phyloP scores from a whole-genome alignment of 2,329 filamentous ascomycete species.

The Aspergillus sp. region DNA sequence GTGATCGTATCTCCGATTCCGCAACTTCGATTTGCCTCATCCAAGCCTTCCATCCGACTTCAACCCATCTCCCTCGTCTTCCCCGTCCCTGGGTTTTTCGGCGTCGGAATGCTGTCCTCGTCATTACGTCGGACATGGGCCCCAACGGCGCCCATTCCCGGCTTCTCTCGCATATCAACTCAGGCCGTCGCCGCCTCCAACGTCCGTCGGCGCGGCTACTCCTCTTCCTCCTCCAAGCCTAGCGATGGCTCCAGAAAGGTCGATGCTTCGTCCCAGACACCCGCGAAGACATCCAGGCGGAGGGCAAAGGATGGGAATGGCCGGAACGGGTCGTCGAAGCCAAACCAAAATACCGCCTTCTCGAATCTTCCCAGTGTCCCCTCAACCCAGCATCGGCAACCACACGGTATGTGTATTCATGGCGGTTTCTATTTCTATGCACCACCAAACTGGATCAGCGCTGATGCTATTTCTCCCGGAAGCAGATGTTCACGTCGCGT shows the following conservation, averaged over 20 bases:
- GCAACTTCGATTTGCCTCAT: conserved; percentile 28
- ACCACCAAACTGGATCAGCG: no score
- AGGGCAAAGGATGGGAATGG: conserved; percentile 26
- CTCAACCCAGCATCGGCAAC: conserved; percentile 40
- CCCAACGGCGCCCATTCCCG: conserved; percentile 23
- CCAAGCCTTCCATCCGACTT: conserved; percentile 10
- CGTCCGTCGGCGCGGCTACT: conserved; percentile 39
- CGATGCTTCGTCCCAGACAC: conserved; percentile 31
- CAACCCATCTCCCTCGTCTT: conserved; percentile 16
- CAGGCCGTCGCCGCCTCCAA: conserved; percentile 16
- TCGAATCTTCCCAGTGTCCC: conserved; percentile 41
- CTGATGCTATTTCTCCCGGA: conserved; percentile 3
- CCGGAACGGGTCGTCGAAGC: conserved; percentile 24
- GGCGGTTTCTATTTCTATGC: no score
- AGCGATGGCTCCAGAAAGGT: conserved; percentile 37
- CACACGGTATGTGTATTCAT: conserved; percentile 32
- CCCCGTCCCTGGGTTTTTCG: conserved; percentile 16
- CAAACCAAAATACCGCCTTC: conserved; percentile 29
- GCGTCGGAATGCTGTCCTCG: conserved; percentile 34
- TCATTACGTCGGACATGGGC: conserved; percentile 38
- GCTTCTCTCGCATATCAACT: conserved; percentile 21
- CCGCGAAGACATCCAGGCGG: conserved; percentile 27
- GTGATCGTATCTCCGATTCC: conserved; percentile 25
- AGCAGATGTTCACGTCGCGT: conserved; percentile 74
- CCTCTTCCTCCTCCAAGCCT: conserved; percentile 41